These are phyloP conservation scores for Tilletia caries DNA, from an alignment of 1,284 basidiomycete species.

Conservation along the genomic window DNA sequence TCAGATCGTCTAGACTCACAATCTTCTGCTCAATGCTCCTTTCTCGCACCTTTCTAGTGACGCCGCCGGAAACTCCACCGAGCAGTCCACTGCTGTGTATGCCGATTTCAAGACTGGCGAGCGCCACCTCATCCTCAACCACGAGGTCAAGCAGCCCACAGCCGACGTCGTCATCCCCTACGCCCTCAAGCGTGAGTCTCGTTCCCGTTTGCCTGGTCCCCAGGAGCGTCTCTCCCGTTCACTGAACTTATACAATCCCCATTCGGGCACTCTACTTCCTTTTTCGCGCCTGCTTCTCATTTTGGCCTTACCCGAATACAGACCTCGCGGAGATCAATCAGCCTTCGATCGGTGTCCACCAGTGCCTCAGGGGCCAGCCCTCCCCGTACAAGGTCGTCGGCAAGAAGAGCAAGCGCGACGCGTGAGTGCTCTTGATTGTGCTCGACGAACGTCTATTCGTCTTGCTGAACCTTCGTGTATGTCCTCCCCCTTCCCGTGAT, in stretches of 20 bases:
- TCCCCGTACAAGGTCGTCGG: slow-evolving; percentile 17
- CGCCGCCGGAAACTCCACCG: slow-evolving; percentile 5
- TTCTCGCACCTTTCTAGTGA: slow-evolving; percentile 13
- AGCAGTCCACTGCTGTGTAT: slow-evolving; percentile 5
- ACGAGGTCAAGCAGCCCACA: slow-evolving; percentile 20
- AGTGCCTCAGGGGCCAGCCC: slow-evolving; percentile 15
- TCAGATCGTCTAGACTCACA: too few species aligned
- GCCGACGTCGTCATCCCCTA: slow-evolving; percentile 15
- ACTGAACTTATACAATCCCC: too few species aligned
- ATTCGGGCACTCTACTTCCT: too few species aligned
- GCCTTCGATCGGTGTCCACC: neutral
- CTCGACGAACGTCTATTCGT: too few species aligned
- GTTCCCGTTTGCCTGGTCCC: too few species aligned
- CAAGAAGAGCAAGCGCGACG: slow-evolving; percentile 8
- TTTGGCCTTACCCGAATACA: neutral
- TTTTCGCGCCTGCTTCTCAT: too few species aligned
- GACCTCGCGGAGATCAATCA: neutral
- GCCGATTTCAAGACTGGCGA: slow-evolving; percentile 14
- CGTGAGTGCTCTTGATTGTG: too few species aligned
- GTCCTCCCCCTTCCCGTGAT: too few species aligned
- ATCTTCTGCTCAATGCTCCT: too few species aligned
- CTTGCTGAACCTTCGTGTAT: too few species aligned
- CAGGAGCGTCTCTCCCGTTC: too few species aligned
- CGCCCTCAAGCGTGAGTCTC: slow-evolving; percentile 9
- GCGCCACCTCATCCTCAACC: slow-evolving; percentile 18